phyloP scores from a whole-genome alignment of 2,329 filamentous ascomycete genomes.

The Neurospora sp. region DNA sequence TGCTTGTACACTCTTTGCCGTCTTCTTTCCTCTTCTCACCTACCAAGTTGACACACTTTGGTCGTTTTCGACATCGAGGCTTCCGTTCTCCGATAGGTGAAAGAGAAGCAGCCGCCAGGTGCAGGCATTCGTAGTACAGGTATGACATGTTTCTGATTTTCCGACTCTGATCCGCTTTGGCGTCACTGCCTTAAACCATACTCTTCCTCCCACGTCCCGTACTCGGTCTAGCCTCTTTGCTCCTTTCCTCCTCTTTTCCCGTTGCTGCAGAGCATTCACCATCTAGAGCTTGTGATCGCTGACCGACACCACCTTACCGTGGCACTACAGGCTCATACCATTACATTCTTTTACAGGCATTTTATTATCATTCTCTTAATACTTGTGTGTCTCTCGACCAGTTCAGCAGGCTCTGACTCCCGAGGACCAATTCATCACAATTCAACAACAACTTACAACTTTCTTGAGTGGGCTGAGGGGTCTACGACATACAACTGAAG shows the following conservation, averaged over 20 bases:
- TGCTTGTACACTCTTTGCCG: conserved; percentile 3
- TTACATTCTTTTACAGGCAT: conserved; percentile 19
- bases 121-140: conserved; percentile 28
- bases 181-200: conserved; percentile 22
- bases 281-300: conserved; percentile 25
- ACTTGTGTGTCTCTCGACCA: conserved; percentile 21
- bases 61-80: neutral
- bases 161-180: conserved; percentile 21
- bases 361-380: conserved; percentile 17
- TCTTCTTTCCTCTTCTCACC: conserved; percentile 3
- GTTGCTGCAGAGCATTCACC: conserved; percentile 16
- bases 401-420: conserved; percentile 48
- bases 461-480: neutral
- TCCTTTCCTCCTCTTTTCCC: conserved; percentile 13
- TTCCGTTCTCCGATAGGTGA: conserved; percentile 5
- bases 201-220: conserved; percentile 18
- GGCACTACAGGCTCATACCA: conserved; percentile 24
- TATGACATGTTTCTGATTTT: conserved; percentile 33
- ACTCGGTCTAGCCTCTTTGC: conserved; percentile 13
- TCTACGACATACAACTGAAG: neutral
- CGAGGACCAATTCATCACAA: conserved; percentile 13
- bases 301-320: conserved; percentile 20
- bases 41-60: neutral
- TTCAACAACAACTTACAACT: neutral
- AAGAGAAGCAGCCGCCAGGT: conserved; percentile 17